phyloP scores from a whole-genome alignment of 345 rosid genomes.

The Iberis pinnata region DNA sequence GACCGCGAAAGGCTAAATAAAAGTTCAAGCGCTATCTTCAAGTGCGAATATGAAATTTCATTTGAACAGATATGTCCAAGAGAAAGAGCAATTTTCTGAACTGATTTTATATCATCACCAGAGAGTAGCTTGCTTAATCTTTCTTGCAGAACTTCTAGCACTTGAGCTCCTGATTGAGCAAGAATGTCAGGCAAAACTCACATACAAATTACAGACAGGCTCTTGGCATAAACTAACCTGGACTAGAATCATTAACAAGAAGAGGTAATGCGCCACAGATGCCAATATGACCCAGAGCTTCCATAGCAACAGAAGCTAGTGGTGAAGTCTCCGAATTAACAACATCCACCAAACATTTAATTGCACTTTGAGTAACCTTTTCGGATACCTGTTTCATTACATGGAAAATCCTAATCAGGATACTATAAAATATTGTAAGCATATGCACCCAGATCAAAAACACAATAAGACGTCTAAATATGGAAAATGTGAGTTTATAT shows the following conservation, averaged over 20 bases:
- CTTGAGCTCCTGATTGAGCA: slow-evolving; percentile 52
- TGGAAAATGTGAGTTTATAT: slow-evolving; percentile 2
- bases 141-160: slow-evolving; percentile 55
- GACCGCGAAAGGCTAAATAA: slow-evolving; percentile 80
- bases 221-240: slow-evolving; percentile 45
- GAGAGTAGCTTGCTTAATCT: slow-evolving; percentile 70
- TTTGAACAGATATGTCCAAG: slow-evolving; percentile 75
- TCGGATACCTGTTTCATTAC: slow-evolving; percentile 65
- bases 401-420: slow-evolving; percentile 7
- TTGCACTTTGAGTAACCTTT: slow-evolving; percentile 47
- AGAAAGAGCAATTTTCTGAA: slow-evolving; percentile 68
- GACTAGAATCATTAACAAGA: slow-evolving; percentile 40
- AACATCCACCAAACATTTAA: slow-evolving; percentile 58
- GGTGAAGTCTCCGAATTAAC: slow-evolving; percentile 63
- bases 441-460: slow-evolving; percentile 10
- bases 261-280: slow-evolving; percentile 59
- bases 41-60: slow-evolving; percentile 58
- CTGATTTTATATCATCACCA: slow-evolving; percentile 76
- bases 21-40: slow-evolving; percentile 64
- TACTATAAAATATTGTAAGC: slow-evolving; percentile 1
- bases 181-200: slow-evolving; percentile 23
- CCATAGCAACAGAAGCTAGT: slow-evolving; percentile 85
- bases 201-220: slow-evolving; percentile 10
- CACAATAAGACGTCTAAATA: not conserved
- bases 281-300: slow-evolving; percentile 95